Evolutionary conservation across 805 yeast species (phyloP), one percentile per base, ranked within the genome.

Genomic region (Monosporozyma aerobia): DNA sequence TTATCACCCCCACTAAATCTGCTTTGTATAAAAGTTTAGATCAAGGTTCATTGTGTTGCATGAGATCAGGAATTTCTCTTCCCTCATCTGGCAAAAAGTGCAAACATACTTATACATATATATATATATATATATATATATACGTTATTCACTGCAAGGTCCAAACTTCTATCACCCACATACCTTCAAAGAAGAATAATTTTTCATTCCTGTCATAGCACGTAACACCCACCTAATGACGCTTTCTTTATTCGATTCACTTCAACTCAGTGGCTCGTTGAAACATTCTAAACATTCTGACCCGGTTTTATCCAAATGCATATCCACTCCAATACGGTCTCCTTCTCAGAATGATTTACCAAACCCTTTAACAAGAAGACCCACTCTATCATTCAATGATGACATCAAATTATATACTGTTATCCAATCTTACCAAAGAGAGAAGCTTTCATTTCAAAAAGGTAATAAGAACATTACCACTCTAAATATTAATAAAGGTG

Each of bases 401-500:
- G 30, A 43, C 23, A 23, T 43, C 16, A 43, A 29, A 30, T 54
- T 56, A 14, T 54, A 50, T 25, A 51, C 49, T 19, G 46, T 53
- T 3, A 23, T 37, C 2, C 50, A 44, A 27, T 48, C 52, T 35
- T 51, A 49, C 25, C 25, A 25, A 9, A 55, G 54, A 5, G 32
- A 30, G 2, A 27, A 23, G 10, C 1, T 13, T 2, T 3, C 6
- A 14, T 22, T 23, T 5, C 29, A 5, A 22, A 11, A 19, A 5
- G 8, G 14, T 8, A 16, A n/a, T 11, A 35, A 27, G 16, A 25
- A 41, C 7, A 23, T n/a, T 3, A 41, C 33, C 8, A 48, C 47
- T 37, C n/a, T 55, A 25, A 10, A 33, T 1, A 37, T 50, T 11
- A 45, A 45, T 10, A 51, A 47, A 25, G 58, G 54, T n/a, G 51